Base-by-base conservation (phyloP, 2,329 filamentous ascomycete genomes). In the Diaporthe caulivora region DNA sequence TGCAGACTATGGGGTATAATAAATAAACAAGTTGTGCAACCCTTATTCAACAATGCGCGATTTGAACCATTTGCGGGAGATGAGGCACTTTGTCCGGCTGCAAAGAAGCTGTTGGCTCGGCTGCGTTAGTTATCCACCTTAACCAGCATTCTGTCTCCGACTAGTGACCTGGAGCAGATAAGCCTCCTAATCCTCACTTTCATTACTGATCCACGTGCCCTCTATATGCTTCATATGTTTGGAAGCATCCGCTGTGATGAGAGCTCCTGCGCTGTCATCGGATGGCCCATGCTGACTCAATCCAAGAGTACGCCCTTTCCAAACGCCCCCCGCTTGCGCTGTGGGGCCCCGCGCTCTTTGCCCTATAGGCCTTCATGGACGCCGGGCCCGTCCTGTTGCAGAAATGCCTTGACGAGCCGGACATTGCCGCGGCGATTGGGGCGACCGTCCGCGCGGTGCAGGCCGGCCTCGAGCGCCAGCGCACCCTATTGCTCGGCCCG, bases 201-300 rank as follows among this genome's bases (percentile, higher is more conserved):
- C 18, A 57, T 57, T 11, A 57, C 54, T 6, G 54, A 57, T 24
- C 54, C 54, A 37, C 29, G 29, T 24, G 54, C 54, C 54, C 54
- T 57, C 29, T 57, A 57, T 24, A 37, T 57, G 54, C 2, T 49
- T 49, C 44, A 57, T 37, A 57, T 57, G 54, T 37, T 37, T 57
- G 54, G 54, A 57, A 57, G 54, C 54, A 57, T 57, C 54, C 54
- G 54, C 29, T 57, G 31, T 57, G 54, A 57, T 57, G 54, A 57
- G 31, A 37, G 54, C 29, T 57, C 54, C 54, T 57, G 54, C 54
- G 54, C 54, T 57, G 31, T n/a, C 54, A 31, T 57, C 54, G 54
- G 54, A 57, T 57, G 54, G 54, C 54, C 54, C 21, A 57, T 57
- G 54, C 31, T 57, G 31, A 57, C 29, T 57, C 31, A n/a, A n/a